Base-by-base conservation (phyloP, 1,284 basidiomycete species). In the Ceratobasidium sp. region DNA sequence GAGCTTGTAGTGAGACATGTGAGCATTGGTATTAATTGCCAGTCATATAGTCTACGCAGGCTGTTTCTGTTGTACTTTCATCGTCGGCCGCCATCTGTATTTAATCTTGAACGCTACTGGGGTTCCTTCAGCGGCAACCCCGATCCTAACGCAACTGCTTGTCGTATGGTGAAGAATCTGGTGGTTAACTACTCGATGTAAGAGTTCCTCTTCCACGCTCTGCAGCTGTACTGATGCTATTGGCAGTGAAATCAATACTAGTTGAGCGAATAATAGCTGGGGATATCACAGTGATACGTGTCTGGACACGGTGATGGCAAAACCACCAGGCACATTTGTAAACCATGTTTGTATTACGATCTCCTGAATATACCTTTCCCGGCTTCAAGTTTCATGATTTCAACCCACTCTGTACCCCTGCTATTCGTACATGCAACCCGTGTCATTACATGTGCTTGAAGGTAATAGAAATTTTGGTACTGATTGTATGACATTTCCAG, bases 41-140 rank as follows among this genome's bases (percentile, higher is more conserved):
- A 64, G 44, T 38, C 44, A 2, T 23, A 44, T 7, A 54, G 35
- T n/a, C 41, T 57, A 44, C 27, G 46, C 14, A 59, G 71, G 2
- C 44, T 62, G 14, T 54, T 74, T 18, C 71, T 59, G 16, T 35
- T 74, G 23, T 74, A 64, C 33, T 74, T 74, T 27, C 71, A 74
- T 23, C 71, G 71, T 23, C 57, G 71, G 6, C 71, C 71, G 41
- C 64, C 71, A 23, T 62, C 71, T n/a, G 8, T 74, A 57, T 74
- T 74, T 59, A 74, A 74, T 18, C 18, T 38, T 18, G 59, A 74
- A 41, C 71, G 64, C 16, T 74, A 64, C 33, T 74, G 71, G 71
- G 71, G 71, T 7, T 74, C 64, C 46, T 57, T 64, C 23, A 74
- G 71, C 33, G 71, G 64, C n/a, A 64, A 30, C 30, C 59, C 71